Percentiles rank a stretch among this genome's conserved stretches.
Conservation (phyloP, 2,329 filamentous ascomycete species). For the Thelonectria rubi region DNA sequence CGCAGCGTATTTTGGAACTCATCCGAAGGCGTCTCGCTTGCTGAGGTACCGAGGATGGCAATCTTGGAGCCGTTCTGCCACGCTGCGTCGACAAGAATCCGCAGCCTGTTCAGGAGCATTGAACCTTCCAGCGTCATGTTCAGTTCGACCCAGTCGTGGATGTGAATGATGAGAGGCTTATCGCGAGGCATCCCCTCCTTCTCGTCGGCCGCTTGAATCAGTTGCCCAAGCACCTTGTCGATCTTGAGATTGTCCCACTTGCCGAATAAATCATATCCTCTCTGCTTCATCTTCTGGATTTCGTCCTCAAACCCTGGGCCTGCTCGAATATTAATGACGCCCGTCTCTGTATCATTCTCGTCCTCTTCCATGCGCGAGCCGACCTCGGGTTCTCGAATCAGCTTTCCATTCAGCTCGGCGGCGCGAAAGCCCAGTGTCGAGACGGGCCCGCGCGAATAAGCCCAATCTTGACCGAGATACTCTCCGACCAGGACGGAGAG, state of each 20-base stretch:
- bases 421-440: conserved; percentile 66
- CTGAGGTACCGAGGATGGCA: conserved; percentile 81
- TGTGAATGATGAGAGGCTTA: conserved; percentile 74
- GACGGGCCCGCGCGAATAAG: conserved; percentile 56
- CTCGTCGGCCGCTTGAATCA: conserved; percentile 60
- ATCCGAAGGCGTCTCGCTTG: conserved; percentile 60
- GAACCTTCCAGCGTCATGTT: conserved; percentile 73
- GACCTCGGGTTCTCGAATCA: conserved; percentile 58
- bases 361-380: conserved; percentile 44
- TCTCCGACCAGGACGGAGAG: conserved; percentile 74
- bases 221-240: conserved; percentile 63
- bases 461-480: conserved; percentile 72
- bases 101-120: conserved; percentile 74
- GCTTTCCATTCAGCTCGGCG: conserved; percentile 63
- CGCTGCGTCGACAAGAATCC: conserved; percentile 74
- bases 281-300: conserved; percentile 54
- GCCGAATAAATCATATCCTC: conserved; percentile 49
- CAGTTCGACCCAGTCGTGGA: conserved; percentile 85
- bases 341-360: conserved; percentile 48
- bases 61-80: conserved; percentile 77
- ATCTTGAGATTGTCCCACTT: conserved; percentile 72
- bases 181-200: conserved; percentile 45
- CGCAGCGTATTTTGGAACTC: conserved; percentile 53
- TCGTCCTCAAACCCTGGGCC: conserved; percentile 53
- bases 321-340: conserved; percentile 44